phyloP scores from a whole-genome alignment of 2,329 filamentous ascomycete species.

The Aureobasidium melanogenum region DNA sequence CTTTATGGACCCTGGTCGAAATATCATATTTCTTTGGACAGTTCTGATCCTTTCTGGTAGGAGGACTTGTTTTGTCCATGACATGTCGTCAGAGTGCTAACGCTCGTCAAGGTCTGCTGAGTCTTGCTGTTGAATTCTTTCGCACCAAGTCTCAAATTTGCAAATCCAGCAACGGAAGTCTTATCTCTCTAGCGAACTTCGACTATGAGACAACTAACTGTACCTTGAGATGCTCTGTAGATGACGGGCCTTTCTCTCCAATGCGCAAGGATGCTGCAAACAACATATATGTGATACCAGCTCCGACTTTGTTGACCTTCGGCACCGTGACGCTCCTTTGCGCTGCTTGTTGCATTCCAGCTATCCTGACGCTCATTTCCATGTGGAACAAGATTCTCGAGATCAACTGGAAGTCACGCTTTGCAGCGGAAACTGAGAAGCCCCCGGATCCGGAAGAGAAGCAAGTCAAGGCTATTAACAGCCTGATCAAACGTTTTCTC shows the following conservation, averaged over 20 bases:
- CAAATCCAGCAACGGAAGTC: slow-evolving; percentile 29
- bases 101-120: slow-evolving; percentile 44
- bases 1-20: slow-evolving; percentile 54
- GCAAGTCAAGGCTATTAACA: slow-evolving; percentile 37
- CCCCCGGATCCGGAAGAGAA: slow-evolving; percentile 7
- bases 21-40: slow-evolving; percentile 60
- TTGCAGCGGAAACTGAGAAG: slow-evolving; percentile 26
- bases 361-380: slow-evolving; percentile 51
- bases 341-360: slow-evolving; percentile 57
- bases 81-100: not conserved
- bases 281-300: slow-evolving; percentile 55
- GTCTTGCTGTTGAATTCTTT: slow-evolving; percentile 57
- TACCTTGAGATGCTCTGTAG: slow-evolving; percentile 38
- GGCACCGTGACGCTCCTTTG: slow-evolving; percentile 51
- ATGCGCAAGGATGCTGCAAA: slow-evolving; percentile 48
- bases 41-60: slow-evolving; percentile 50
- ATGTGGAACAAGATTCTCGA: slow-evolving; percentile 58
- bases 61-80: slow-evolving; percentile 13
- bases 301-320: slow-evolving; percentile 48
- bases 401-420: slow-evolving; percentile 48
- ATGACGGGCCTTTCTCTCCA: slow-evolving; percentile 44
- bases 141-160: slow-evolving; percentile 42
- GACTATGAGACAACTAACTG: slow-evolving; percentile 30
- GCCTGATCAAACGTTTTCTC: slow-evolving; percentile 28
- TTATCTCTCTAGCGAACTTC: not conserved